Base-by-base conservation (phyloP, 495 filamentous ascomycete genomes). In the Pseudotulostoma volvatum region DNA sequence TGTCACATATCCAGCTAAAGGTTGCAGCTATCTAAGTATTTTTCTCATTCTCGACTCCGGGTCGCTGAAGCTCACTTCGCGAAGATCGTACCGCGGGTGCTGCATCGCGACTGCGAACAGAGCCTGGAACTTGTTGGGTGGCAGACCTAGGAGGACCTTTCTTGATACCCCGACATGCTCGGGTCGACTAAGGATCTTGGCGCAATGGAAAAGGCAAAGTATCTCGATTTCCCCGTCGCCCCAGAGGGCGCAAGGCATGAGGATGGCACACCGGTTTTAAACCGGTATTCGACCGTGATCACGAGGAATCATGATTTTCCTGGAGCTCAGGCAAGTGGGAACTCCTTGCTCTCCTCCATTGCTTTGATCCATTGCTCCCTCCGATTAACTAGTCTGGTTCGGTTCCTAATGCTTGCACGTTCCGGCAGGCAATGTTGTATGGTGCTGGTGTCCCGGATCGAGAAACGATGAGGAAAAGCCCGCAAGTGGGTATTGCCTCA, bases 261-360 rank as follows among this genome's bases (percentile, higher is more conserved):
- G 33, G 70, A 81, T 57, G 79, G 78, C 14, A 67, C 73, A 43
- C 68, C 60, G 31, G 71, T 66, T 11, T 60, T 87, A 42, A 87
- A 87, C 54, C 68, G 72, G 49, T 79, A 72, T 52, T 84, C 78
- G 7, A 71, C 75, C 0, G 73, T 70, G n/a, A 56, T 85, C 41
- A 87, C 81, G 32, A 73, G 66, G 43, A 82, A 70, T 15, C 84
- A 95, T 78, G 86, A 95, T 50, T 97, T 81, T 51, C 90, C 90
- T 2, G 90, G 84, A 1, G 87, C 90, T 23, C 81, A 90, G 71
- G 84, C 84, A 53, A 20, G 63, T 33, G n/a, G 31, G 36, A 37
- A 37, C 25, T 48, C 40, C 23, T 14, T 37, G 1, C 40, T 28
- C n/a, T 30, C 13, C 23, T 17, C 19, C 9, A 20, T 13, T 18